Evolutionary conservation across 163 green algal genomes (phyloP).

Genomic region (Scenedesmus sp.): DNA sequence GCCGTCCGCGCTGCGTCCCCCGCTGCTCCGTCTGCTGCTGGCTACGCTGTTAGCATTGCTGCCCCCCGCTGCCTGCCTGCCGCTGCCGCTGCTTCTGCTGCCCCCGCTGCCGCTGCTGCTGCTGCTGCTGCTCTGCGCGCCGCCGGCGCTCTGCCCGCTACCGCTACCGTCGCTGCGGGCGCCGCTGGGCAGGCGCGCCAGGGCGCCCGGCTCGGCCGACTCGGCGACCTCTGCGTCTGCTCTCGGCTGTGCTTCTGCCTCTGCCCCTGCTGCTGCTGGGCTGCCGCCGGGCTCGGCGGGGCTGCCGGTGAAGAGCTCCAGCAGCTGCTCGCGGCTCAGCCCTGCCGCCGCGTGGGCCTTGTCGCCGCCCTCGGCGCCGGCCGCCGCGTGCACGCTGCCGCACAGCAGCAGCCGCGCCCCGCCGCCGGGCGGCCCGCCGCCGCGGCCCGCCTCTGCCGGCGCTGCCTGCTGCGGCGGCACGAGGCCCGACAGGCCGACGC

Average conservation of each 20-base stretch:
- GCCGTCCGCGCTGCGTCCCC: background rate
- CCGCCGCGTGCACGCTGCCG: background rate
- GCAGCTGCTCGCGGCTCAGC: conserved; percentile 19
- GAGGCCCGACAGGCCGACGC: conserved; percentile 28
- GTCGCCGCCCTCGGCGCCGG: background rate
- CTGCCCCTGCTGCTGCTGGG: conserved; percentile 2
- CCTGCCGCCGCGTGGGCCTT: background rate
- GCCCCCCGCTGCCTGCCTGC: background rate
- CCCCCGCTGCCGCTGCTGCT: background rate
- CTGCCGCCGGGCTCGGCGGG: background rate
- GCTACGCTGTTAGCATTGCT: background rate
- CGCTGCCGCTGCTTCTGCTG: background rate
- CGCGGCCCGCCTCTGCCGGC: background rate
- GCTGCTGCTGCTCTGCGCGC: background rate
- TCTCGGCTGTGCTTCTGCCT: no score
- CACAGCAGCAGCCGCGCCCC: conserved; percentile 9
- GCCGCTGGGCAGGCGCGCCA: no score
- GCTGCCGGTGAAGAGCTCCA: conserved; percentile 43
- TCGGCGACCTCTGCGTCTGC: no score
- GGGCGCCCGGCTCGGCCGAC: no score
- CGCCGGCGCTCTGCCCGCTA: no score
- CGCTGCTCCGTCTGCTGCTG: background rate
- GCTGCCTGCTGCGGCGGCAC: conserved; percentile 2
- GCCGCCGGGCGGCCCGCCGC: background rate
- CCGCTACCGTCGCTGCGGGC: no score